Percentiles rank a stretch among this genome's conserved stretches.
phyloP scores from a whole-genome alignment of 495 filamentous ascomycete species.

The Alectoria sarmentosa region DNA sequence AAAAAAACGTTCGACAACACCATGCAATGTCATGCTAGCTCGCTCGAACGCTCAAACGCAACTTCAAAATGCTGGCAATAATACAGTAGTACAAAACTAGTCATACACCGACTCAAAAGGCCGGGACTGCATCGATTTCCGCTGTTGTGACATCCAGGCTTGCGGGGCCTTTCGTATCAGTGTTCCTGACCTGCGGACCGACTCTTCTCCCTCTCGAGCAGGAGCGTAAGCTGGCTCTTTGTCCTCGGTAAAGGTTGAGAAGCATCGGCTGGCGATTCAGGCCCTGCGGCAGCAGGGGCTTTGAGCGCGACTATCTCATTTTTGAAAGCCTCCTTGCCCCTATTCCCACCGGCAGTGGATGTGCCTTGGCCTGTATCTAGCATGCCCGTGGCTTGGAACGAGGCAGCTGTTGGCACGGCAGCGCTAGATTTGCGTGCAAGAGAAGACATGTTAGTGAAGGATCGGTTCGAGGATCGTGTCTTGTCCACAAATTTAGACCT shows the following conservation, averaged over 20 bases:
- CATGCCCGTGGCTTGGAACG: conserved; percentile 22
- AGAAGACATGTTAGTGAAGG: conserved; percentile 18
- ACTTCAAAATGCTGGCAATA: neutral
- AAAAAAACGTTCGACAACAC: neutral
- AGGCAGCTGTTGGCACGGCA: conserved; percentile 18
- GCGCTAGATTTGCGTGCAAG: conserved; percentile 17
- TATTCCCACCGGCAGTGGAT: neutral
- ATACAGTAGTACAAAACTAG: conserved; percentile 5
- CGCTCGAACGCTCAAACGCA: conserved; percentile 14
- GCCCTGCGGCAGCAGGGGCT: conserved; percentile 11
- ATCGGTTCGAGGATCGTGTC: conserved; percentile 15
- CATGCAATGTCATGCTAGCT: conserved; percentile 14
- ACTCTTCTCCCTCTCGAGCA: conserved; percentile 21
- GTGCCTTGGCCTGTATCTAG: conserved; percentile 16
- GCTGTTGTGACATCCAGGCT: neutral
- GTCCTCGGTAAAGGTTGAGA: conserved; percentile 23
- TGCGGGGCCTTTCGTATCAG: neutral
- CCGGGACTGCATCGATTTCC: neutral
- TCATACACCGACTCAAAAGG: neutral
- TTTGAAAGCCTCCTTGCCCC: conserved; percentile 17
- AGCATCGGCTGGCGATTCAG: conserved; percentile 1
- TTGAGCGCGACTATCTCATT: conserved; percentile 17
- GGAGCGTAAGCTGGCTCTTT: conserved; percentile 29
- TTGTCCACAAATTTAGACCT: conserved; percentile 21
- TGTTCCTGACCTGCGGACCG: conserved; percentile 2